phyloP scores from a whole-genome alignment of 441 rosid genomes.

The Brassica balearica region DNA sequence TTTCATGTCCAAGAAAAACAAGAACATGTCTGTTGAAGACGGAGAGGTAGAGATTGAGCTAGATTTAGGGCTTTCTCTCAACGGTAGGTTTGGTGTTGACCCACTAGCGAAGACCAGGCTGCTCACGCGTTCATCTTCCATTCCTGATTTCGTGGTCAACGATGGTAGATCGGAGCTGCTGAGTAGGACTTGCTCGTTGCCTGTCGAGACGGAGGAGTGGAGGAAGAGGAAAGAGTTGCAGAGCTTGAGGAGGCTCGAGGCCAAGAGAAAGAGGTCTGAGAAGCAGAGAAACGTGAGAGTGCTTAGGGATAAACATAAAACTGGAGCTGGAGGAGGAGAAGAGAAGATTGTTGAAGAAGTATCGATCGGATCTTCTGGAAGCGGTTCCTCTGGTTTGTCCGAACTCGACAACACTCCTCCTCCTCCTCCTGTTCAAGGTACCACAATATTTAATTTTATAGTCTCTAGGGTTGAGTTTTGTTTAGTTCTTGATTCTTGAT shows the following conservation, averaged over 20 bases:
- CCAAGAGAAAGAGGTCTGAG: constrained; percentile 82
- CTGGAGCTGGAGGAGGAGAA: constrained; percentile 6
- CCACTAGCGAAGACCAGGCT: constrained; percentile 59
- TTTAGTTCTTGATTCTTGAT: constrained; percentile 14
- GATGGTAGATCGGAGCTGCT: constrained; percentile 52
- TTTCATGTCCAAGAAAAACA: constrained; percentile 43
- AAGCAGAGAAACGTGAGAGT: constrained; percentile 64
- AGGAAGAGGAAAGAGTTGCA: constrained; percentile 85
- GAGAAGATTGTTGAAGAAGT: constrained; percentile 43
- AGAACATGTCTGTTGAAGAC: constrained; percentile 31
- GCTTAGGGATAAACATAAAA: constrained; percentile 39
- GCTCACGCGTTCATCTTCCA: constrained; percentile 66
- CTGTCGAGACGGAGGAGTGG: constrained; percentile 72
- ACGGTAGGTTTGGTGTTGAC: constrained; percentile 87
- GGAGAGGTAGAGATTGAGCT: constrained; percentile 67
- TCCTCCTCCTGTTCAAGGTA: constrained; percentile 42
- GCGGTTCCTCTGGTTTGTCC: constrained; percentile 45
- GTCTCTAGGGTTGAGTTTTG: background rate
- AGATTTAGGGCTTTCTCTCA: constrained; percentile 75
- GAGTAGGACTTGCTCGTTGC: constrained; percentile 69
- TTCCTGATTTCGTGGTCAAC: constrained; percentile 59
- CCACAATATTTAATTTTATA: background rate
- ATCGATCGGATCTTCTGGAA: constrained; percentile 41
- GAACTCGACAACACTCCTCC: constrained; percentile 22
- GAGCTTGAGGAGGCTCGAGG: constrained; percentile 78